phyloP scores from a whole-genome alignment of 148 eudicot genomes.

The Drosera capensis region DNA sequence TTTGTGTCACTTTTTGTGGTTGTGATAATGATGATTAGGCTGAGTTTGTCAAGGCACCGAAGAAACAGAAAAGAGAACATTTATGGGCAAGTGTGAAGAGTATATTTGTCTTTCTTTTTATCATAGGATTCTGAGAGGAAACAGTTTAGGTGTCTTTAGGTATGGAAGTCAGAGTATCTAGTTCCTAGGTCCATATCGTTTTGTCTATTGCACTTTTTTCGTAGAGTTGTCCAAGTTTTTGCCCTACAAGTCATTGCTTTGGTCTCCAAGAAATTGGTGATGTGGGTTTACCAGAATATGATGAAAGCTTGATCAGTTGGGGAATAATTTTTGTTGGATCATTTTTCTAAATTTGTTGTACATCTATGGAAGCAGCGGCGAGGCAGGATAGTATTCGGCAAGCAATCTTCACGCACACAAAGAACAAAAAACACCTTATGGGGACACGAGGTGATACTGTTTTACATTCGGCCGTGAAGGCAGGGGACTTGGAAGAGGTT shows the following conservation, averaged over 20 bases:
- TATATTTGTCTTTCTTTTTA: too few species aligned
- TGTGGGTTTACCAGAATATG: neutral
- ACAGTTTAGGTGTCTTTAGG: too few species aligned
- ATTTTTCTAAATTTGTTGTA: neutral
- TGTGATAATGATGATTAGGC: too few species aligned
- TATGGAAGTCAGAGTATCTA: neutral
- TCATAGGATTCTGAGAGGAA: too few species aligned
- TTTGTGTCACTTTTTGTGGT: too few species aligned
- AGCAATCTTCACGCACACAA: constrained; percentile 13
- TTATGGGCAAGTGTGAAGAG: too few species aligned
- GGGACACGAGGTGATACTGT: constrained; percentile 33
- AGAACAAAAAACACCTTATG: constrained; percentile 28
- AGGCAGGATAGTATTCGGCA: constrained; percentile 21
- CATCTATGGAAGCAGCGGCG: constrained; percentile 15
- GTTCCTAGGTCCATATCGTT: too few species aligned
- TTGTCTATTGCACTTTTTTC: neutral
- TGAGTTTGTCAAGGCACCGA: too few species aligned
- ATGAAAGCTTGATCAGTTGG: neutral
- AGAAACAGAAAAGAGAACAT: too few species aligned
- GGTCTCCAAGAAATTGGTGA: neutral
- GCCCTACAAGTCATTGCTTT: neutral
- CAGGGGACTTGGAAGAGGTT: constrained; percentile 22
- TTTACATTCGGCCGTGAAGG: constrained; percentile 33
- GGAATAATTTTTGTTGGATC: neutral
- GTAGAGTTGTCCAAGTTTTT: neutral